Evolutionary conservation across 177 flowering plant species (phyloP).

Genomic region (Vitis hybrid): DNA sequence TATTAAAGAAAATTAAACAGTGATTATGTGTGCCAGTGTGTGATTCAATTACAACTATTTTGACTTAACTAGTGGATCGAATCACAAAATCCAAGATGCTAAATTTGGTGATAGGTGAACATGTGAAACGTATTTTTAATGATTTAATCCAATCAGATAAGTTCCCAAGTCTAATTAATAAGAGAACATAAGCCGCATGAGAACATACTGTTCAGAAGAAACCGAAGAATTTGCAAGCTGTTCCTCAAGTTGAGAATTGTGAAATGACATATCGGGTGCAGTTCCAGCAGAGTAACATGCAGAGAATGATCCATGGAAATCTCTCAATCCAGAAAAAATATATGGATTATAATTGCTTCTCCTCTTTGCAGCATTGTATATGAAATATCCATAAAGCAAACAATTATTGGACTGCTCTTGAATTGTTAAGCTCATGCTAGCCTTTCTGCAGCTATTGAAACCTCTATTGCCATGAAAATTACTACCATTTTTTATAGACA

Average conservation of each 20-base stretch:
- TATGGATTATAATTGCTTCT: constrained; percentile 24
- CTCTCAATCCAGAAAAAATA: constrained; percentile 17
- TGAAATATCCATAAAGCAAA: constrained; percentile 42
- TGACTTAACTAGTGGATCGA: neutral
- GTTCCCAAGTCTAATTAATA: neutral
- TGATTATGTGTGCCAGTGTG: too few species aligned
- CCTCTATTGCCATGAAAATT: constrained; percentile 19
- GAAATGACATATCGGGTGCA: constrained; percentile 42
- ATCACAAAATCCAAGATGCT: neutral
- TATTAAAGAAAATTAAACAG: too few species aligned
- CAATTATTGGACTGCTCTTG: constrained; percentile 31
- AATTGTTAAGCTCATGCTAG: constrained; percentile 45
- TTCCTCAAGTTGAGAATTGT: constrained; percentile 34
- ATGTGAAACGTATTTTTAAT: neutral
- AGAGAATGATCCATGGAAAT: constrained; percentile 26
- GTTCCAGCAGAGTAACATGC: constrained; percentile 30
- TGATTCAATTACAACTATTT: neutral
- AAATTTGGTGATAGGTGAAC: too few species aligned
- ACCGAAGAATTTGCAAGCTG: constrained; percentile 22
- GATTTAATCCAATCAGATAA: too few species aligned
- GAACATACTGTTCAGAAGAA: constrained; percentile 41
- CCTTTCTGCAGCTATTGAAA: constrained; percentile 24
- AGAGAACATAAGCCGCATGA: neutral
- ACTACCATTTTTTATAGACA: constrained; percentile 12
- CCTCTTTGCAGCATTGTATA: constrained; percentile 33